These are phyloP conservation scores for Aspergillus asperescens DNA, from an alignment of 495 filamentous ascomycete species.

Conservation along the genomic window DNA sequence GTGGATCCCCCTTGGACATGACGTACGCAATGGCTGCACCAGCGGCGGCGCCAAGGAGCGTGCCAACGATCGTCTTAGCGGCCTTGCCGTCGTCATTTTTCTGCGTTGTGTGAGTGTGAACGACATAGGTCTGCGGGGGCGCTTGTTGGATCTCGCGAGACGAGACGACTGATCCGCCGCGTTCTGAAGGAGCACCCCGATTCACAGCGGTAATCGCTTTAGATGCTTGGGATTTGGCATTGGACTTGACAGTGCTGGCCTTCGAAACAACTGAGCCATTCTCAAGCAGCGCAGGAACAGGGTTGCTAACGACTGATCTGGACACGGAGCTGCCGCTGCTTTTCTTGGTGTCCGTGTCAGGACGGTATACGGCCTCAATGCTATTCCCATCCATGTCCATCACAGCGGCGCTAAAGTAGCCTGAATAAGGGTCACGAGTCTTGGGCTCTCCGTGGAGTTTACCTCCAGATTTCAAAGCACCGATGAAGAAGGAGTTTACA, in stretches of 20 bases:
- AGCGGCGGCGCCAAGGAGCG: constrained; percentile 69
- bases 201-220: constrained; percentile 30
- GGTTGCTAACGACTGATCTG: constrained; percentile 31
- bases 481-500: constrained; percentile 55
- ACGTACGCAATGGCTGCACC: constrained; percentile 72
- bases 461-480: constrained; percentile 54
- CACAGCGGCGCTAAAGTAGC: constrained; percentile 56
- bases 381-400: constrained; percentile 58
- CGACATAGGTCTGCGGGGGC: constrained; percentile 28
- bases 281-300: constrained; percentile 34
- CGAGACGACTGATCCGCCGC: constrained; percentile 22
- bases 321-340: constrained; percentile 25
- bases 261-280: constrained; percentile 39
- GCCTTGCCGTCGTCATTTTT: constrained; percentile 37
- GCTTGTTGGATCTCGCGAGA: constrained; percentile 27
- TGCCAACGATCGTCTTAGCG: constrained; percentile 61
- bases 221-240: constrained; percentile 27
- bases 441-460: constrained; percentile 52
- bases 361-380: constrained; percentile 55
- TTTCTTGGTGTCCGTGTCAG: constrained; percentile 16
- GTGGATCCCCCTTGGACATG: constrained; percentile 52
- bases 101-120: constrained; percentile 28
- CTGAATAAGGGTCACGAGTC: constrained; percentile 44
- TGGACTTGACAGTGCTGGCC: constrained; percentile 28
- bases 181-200: constrained; percentile 21